These are phyloP conservation scores for Clavispora asparagi DNA, from an alignment of 805 yeast genomes.

Conservation along the genomic window DNA sequence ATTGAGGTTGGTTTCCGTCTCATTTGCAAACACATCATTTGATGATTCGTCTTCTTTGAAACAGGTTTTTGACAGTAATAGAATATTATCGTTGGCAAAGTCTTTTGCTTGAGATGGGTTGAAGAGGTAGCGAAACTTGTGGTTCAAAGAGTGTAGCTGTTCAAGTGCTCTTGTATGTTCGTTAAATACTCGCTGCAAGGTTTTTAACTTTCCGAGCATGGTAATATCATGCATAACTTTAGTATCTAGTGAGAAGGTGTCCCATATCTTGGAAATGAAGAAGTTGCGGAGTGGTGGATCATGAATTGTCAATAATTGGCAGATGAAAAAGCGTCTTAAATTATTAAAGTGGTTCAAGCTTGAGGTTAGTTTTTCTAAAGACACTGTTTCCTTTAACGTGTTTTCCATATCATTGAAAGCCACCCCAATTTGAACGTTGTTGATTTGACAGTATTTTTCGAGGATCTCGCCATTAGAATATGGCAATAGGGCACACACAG, in stretches of 20 bases:
- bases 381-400: not conserved
- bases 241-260: constrained; percentile 10
- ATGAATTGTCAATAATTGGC: constrained; percentile 34
- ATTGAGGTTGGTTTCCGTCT: constrained; percentile 15
- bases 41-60: not conserved
- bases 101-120: constrained; percentile 7
- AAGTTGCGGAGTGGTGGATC: constrained; percentile 25
- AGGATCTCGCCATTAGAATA: constrained; percentile 31
- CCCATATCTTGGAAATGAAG: constrained; percentile 25
- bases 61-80: constrained; percentile 1
- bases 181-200: constrained; percentile 16
- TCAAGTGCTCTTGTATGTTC: constrained; percentile 20
- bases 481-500: constrained; percentile 27
- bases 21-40: constrained; percentile 4
- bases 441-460: constrained; percentile 37
- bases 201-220: constrained; percentile 13
- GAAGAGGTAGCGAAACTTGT: constrained; percentile 18
- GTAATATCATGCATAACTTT: constrained; percentile 4
- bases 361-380: constrained; percentile 12
- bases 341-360: constrained; percentile 29
- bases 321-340: constrained; percentile 31
- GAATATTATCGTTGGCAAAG: constrained; percentile 12
- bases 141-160: constrained; percentile 21
- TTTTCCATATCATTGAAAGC: constrained; percentile 8
- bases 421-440: constrained; percentile 24